Conservation (phyloP, 2,329 filamentous ascomycete genomes). For the Paramyrothecium sp. region DNA sequence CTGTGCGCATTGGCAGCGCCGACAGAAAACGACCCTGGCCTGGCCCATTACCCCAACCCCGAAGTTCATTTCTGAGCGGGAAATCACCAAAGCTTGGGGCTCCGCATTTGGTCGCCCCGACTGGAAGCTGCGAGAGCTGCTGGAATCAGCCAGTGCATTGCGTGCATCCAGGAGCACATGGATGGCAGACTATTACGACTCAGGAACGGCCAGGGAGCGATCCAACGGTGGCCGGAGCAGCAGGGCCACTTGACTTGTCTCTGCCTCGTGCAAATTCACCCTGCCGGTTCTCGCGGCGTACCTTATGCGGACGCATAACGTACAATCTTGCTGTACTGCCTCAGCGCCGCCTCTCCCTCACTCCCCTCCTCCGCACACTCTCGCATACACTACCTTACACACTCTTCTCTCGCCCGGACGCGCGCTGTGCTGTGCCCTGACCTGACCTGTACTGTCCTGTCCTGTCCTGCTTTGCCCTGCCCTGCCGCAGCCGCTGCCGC, state of each 20-base stretch:
- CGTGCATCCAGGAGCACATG: too few relatives aligned
- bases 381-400: constrained; percentile 19
- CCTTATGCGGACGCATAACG: too few relatives aligned
- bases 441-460: too few relatives aligned
- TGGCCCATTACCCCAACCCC: too few relatives aligned
- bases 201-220: not conserved
- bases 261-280: not conserved
- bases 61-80: too few relatives aligned
- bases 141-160: too few relatives aligned
- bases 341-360: constrained; percentile 7
- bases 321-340: not conserved
- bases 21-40: too few relatives aligned
- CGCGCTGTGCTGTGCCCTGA: constrained; percentile 12
- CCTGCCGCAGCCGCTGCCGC: not conserved
- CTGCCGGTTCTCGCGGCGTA: not conserved
- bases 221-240: not conserved
- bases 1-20: constrained; percentile 1
- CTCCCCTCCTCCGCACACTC: constrained; percentile 21
- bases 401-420: constrained; percentile 19
- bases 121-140: too few relatives aligned
- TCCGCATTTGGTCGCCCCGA: too few relatives aligned
- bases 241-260: not conserved
- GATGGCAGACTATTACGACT: not conserved
- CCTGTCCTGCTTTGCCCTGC: too few relatives aligned
- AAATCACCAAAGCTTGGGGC: too few relatives aligned